phyloP scores from a whole-genome alignment of 2,329 filamentous ascomycete genomes.

The Aspergillus quadrilineatus region DNA sequence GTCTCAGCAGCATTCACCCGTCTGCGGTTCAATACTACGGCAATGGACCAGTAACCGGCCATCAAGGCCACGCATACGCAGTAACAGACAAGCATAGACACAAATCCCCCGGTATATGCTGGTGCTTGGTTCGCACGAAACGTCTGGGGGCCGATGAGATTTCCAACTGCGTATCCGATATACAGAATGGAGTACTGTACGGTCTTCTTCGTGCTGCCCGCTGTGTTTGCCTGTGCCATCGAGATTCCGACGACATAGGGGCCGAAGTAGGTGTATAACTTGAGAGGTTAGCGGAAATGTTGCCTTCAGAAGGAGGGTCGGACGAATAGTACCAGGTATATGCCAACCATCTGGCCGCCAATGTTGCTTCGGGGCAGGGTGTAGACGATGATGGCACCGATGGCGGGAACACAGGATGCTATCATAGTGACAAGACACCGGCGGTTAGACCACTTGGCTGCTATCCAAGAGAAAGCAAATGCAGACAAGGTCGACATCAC shows the following conservation, averaged over 20 bases:
- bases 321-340: slow-evolving; percentile 33
- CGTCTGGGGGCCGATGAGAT: slow-evolving; percentile 42
- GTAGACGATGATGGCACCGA: slow-evolving; percentile 33
- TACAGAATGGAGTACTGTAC: slow-evolving; percentile 41
- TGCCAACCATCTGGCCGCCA: slow-evolving; percentile 41
- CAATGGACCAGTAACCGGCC: slow-evolving; percentile 32
- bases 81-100: slow-evolving; percentile 39
- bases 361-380: slow-evolving; percentile 33
- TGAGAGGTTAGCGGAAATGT: neutral
- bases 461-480: slow-evolving; percentile 31
- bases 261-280: slow-evolving; percentile 42
- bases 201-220: slow-evolving; percentile 44
- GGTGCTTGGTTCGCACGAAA: slow-evolving; percentile 43
- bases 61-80: slow-evolving; percentile 35
- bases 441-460: slow-evolving; percentile 31
- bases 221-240: slow-evolving; percentile 34
- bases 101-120: slow-evolving; percentile 38
- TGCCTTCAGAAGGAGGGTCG: neutral
- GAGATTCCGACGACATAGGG: slow-evolving; percentile 32
- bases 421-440: slow-evolving; percentile 32
- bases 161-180: slow-evolving; percentile 39
- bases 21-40: slow-evolving; percentile 19
- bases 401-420: slow-evolving; percentile 31
- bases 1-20: slow-evolving; percentile 6
- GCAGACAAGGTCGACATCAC: slow-evolving; percentile 35